phyloP scores from a whole-genome alignment of 2,329 filamentous ascomycete species.

The Fusarium sp. region DNA sequence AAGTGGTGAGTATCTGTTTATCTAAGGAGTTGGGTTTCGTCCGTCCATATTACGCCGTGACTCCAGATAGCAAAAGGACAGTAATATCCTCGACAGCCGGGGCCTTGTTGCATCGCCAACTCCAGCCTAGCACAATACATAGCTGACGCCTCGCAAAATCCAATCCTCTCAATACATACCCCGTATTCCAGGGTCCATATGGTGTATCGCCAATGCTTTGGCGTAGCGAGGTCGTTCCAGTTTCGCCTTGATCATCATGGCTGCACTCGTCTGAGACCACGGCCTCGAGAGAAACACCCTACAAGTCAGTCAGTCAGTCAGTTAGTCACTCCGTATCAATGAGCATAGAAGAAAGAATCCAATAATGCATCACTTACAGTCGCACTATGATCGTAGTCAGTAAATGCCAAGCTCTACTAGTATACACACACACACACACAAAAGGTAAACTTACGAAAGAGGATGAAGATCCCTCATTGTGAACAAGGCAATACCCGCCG shows the following conservation, averaged over 20 bases:
- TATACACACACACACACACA: too few species aligned
- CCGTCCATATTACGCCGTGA: conserved; percentile 16
- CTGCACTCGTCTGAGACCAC: conserved; percentile 44
- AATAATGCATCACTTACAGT: conserved; percentile 51
- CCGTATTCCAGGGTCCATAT: conserved; percentile 25
- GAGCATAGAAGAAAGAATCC: neutral
- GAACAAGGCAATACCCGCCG: conserved; percentile 82
- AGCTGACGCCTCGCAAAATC: conserved; percentile 16
- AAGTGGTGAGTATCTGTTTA: conserved; percentile 23
- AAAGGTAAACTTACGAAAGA: conserved; percentile 59
- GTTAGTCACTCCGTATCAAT: too few species aligned
- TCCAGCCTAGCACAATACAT: neutral
- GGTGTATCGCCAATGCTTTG: neutral
- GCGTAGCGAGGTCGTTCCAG: neutral
- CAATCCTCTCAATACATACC: neutral
- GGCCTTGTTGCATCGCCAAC: conserved; percentile 6
- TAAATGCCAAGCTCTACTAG: neutral
- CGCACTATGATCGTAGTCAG: conserved; percentile 54
- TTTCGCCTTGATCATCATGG: neutral
- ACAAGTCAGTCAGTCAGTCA: conserved; percentile 27
- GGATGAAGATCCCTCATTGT: conserved; percentile 83
- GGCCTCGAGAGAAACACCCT: conserved; percentile 50
- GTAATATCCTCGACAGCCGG: neutral
- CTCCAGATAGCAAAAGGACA: conserved; percentile 17
- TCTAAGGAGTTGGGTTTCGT: conserved; percentile 35